Conservation (phyloP, 2,329 filamentous ascomycete species). For the Beauveria australis region DNA sequence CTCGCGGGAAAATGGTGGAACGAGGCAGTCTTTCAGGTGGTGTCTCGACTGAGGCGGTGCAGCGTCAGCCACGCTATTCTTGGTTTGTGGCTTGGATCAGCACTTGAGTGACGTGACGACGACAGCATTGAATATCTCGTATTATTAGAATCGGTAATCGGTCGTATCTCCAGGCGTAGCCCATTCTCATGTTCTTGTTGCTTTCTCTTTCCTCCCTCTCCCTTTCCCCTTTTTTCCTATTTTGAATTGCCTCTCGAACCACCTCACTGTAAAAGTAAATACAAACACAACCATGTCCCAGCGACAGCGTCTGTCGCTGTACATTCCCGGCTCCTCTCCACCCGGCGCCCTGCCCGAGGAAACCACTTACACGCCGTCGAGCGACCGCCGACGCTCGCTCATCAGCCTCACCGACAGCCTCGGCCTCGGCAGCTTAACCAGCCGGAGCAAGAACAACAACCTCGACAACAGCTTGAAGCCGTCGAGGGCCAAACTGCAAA, state of each 20-base stretch:
- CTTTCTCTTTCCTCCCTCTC: not conserved
- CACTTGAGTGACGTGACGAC: constrained; percentile 4
- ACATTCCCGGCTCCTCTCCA: constrained; percentile 4
- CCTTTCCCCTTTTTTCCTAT: not conserved
- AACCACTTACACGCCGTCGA: constrained; percentile 6
- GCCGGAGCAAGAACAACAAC: not conserved
- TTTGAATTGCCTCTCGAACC: not conserved
- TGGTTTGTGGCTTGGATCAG: constrained; percentile 9
- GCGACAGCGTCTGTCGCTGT: constrained; percentile 4
- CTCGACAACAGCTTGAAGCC: not conserved
- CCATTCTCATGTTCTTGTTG: too few relatives aligned
- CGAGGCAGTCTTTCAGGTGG: not conserved
- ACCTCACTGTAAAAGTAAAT: not conserved
- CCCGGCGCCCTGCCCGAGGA: not conserved
- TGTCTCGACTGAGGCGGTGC: constrained; percentile 2
- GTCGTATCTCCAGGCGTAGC: not conserved
- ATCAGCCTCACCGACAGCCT: constrained; percentile 6
- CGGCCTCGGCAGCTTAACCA: not conserved
- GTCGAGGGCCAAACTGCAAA: not conserved
- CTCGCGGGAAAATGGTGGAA: not conserved
- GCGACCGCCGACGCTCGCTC: constrained; percentile 9
- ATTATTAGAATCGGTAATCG: not conserved
- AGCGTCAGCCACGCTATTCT: not conserved
- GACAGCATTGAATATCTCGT: not conserved
- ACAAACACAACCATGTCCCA: not conserved